Conservation (phyloP, 768 basidiomycete species). For the Boletus fagicola region DNA sequence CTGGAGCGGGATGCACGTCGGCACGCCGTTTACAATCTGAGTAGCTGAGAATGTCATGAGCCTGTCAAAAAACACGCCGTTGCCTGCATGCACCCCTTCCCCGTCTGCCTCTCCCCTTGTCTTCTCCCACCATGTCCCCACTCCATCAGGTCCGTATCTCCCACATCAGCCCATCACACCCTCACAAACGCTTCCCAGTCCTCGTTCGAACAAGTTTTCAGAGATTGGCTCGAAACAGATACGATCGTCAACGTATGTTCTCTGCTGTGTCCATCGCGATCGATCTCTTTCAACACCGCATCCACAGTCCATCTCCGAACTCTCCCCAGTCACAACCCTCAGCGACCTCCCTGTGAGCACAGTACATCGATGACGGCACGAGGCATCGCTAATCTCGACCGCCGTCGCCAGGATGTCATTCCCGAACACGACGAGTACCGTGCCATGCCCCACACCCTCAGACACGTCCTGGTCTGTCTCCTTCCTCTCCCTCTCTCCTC, state of each 20-base stretch:
- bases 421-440: slow-evolving; percentile 30
- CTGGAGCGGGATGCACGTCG: slow-evolving; percentile 86
- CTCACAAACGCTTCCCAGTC: not conserved
- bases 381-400: slow-evolving; percentile 21
- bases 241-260: slow-evolving; percentile 29
- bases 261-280: not conserved
- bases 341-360: slow-evolving; percentile 31
- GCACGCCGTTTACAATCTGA: slow-evolving; percentile 58
- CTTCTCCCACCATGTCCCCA: not conserved
- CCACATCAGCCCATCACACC: not conserved
- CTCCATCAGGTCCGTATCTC: not conserved
- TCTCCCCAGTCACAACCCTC: slow-evolving; percentile 24
- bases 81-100: slow-evolving; percentile 26
- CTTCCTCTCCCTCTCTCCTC: not conserved
- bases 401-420: slow-evolving; percentile 26
- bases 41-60: slow-evolving; percentile 6
- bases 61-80: slow-evolving; percentile 34
- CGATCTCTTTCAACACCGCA: not conserved
- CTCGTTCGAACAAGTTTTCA: slow-evolving; percentile 14
- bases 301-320: slow-evolving; percentile 21
- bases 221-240: slow-evolving; percentile 18
- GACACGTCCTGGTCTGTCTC: slow-evolving; percentile 30
- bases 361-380: slow-evolving; percentile 17
- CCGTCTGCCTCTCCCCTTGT: slow-evolving; percentile 2
- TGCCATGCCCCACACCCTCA: slow-evolving; percentile 31